phyloP scores from a whole-genome alignment of 768 basidiomycete species.

The Sporobolomyces pararoseus region DNA sequence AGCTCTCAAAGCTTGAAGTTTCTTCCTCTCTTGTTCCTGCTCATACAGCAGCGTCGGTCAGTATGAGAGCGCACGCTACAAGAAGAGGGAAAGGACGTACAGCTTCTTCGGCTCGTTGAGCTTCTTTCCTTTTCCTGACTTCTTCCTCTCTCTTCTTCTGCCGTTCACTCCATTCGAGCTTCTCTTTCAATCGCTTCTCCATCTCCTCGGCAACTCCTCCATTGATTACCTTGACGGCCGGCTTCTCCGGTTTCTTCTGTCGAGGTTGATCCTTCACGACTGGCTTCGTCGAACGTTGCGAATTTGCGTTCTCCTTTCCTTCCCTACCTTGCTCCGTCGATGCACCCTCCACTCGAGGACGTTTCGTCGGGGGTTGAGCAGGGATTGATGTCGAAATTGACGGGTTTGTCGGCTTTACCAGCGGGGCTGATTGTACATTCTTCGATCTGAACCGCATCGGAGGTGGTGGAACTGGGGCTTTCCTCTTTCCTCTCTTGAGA shows the following conservation, averaged over 20 bases:
- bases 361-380: slow-evolving; percentile 10
- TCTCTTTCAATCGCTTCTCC: slow-evolving; percentile 9
- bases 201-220: slow-evolving; percentile 17
- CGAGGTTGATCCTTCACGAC: neutral
- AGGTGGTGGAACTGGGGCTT: neutral
- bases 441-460: slow-evolving; percentile 8
- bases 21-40: slow-evolving; percentile 23
- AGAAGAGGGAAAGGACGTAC: slow-evolving; percentile 7
- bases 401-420: too few relatives aligned
- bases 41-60: neutral
- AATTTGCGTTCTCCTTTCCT: slow-evolving; percentile 13
- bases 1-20: slow-evolving; percentile 13
- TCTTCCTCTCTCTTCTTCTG: slow-evolving; percentile 37
- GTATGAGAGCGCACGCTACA: too few relatives aligned
- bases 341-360: neutral
- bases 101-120: slow-evolving; percentile 12
- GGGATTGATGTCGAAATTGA: neutral
- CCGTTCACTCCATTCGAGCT: slow-evolving; percentile 31
- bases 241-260: neutral
- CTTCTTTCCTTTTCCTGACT: slow-evolving; percentile 2
- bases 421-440: neutral
- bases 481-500: neutral
- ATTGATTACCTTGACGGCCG: neutral
- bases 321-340: neutral
- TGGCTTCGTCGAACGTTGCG: neutral